phyloP scores from a whole-genome alignment of 2,329 filamentous ascomycete genomes.

The Diaporthe longicolla region DNA sequence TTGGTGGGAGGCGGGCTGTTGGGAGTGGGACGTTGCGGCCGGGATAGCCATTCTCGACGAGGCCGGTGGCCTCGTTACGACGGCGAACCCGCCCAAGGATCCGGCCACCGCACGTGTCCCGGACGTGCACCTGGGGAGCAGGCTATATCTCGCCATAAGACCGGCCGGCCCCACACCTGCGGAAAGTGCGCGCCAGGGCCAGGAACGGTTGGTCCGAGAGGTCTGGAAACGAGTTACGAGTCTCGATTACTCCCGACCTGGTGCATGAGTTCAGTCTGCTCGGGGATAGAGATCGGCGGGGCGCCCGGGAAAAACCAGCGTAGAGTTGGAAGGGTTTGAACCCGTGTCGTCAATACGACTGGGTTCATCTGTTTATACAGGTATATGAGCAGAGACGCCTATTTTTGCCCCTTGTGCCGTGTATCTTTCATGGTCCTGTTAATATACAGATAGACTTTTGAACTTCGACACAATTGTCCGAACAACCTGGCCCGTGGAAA shows the following conservation, averaged over 20 bases:
- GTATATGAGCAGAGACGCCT: slow-evolving; percentile 40
- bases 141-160: slow-evolving; percentile 79
- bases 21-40: slow-evolving; percentile 87
- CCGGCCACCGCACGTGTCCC: slow-evolving; percentile 68
- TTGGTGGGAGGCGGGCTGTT: slow-evolving; percentile 87
- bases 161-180: slow-evolving; percentile 73
- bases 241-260: slow-evolving; percentile 77
- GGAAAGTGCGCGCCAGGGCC: slow-evolving; percentile 76
- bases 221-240: slow-evolving; percentile 78
- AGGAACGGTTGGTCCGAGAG: slow-evolving; percentile 79
- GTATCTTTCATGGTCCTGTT: slow-evolving; percentile 29
- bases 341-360: slow-evolving; percentile 13
- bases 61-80: slow-evolving; percentile 81
- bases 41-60: slow-evolving; percentile 81
- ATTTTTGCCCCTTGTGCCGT: slow-evolving; percentile 15
- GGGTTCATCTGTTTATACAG: slow-evolving; percentile 38
- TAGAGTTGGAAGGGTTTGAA: slow-evolving; percentile 36
- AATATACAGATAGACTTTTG: slow-evolving; percentile 32
- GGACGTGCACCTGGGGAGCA: slow-evolving; percentile 74
- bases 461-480: neutral
- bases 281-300: neutral
- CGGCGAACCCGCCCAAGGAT: slow-evolving; percentile 77
- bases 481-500: slow-evolving; percentile 11
- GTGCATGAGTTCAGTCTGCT: slow-evolving; percentile 55
- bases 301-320: neutral